phyloP scores from a whole-genome alignment of 2,329 filamentous ascomycete genomes.

The Arachnomyces sp. region DNA sequence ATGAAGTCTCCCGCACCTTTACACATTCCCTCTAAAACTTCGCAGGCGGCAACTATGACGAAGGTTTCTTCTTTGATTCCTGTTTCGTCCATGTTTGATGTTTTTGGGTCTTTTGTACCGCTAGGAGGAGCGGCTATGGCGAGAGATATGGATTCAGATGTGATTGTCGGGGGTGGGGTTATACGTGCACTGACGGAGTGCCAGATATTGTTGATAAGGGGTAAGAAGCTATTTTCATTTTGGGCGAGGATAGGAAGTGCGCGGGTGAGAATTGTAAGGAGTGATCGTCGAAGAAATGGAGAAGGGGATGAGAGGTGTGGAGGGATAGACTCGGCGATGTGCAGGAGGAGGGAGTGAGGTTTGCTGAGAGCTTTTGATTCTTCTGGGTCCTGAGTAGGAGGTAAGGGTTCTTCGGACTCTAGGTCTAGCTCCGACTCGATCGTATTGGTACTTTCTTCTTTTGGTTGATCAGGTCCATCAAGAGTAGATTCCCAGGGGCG shows the following conservation, averaged over 20 bases:
- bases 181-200: constrained; percentile 55
- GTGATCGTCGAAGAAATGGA: constrained; percentile 65
- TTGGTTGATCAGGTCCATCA: constrained; percentile 17
- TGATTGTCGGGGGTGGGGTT: constrained; percentile 39
- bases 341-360: constrained; percentile 72
- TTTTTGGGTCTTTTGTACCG: constrained; percentile 57
- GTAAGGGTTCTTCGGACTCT: constrained; percentile 28
- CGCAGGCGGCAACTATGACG: constrained; percentile 61
- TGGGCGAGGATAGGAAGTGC: constrained; percentile 63
- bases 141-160: constrained; percentile 45
- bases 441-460: constrained; percentile 14
- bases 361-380: constrained; percentile 61
- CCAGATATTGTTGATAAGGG: constrained; percentile 86
- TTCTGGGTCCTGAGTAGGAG: constrained; percentile 40
- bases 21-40: constrained; percentile 63
- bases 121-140: constrained; percentile 12
- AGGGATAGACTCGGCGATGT: constrained; percentile 76
- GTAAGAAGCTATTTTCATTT: constrained; percentile 78
- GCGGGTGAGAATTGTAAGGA: constrained; percentile 69
- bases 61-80: constrained; percentile 34
- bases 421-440: constrained; percentile 14
- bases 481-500: constrained; percentile 18
- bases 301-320: constrained; percentile 85
- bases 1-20: constrained; percentile 73
- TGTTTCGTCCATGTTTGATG: constrained; percentile 22